Base-by-base conservation (phyloP, 306 rosid species). In the Vicia villosa region DNA sequence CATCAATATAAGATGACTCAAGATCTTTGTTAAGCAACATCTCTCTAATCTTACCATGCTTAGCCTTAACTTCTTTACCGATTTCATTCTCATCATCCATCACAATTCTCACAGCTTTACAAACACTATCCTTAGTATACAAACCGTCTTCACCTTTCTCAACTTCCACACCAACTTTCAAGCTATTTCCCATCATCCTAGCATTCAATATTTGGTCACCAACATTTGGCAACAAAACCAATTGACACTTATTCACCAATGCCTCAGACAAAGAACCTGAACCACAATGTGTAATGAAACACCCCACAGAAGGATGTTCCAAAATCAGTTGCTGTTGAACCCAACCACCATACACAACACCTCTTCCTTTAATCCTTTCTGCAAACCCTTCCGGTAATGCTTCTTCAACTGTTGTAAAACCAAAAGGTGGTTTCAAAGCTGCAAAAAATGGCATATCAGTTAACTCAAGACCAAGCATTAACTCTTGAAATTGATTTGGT, bases 101-200 rank as follows among this genome's bases (percentile, higher is more conserved):
- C 60, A 73, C 79, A 24, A 55, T 72, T 2, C 57, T 75, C 51
- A 83, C 81, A 54, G 79, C 74, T 42, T 57, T 34, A 5, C 71
- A 72, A 0, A 83, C 81, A 26, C 59, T 67, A 0, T 54, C 79
- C 56, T 17, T 79, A 0, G 63, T 78, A 60, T 66, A 75, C 13
- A 66, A 6, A 0, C 81, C 86, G 54, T 78, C 72, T 2, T 79
- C 81, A 36, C 62, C 79, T 45, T 82, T 79, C 74, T 66, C 73
- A 22, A 78, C 81, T 54, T 66, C 83, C 63, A 78, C 81, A 10
- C 86, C 86, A 66, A 74, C 81, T 49, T 70, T 34, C 68, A 78
- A 68, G 46, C 50, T 79, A 4, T 67, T 75, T 3, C 52, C 66
- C 76, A 71, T 79, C 70, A 79, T 43, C 60, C 79, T 79, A 21